phyloP scores from a whole-genome alignment of 1,284 basidiomycete genomes.

The Ceratobasidium theobromae region DNA sequence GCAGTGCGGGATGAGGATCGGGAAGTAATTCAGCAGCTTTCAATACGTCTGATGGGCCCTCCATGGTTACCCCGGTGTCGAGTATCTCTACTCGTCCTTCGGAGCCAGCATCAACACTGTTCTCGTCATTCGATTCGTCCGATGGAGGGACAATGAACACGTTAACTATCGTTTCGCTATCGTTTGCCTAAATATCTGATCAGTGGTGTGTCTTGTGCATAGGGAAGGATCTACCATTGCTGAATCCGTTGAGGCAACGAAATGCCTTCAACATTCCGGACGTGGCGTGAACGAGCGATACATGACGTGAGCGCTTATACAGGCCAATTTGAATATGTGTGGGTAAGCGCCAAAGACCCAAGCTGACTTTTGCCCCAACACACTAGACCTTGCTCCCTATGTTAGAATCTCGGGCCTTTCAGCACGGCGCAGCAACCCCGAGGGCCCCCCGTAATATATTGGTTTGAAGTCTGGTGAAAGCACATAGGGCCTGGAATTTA shows the following conservation, averaged over 20 bases:
- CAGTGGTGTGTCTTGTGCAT: neutral
- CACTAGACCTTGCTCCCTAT: too few relatives aligned
- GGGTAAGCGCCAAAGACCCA: neutral
- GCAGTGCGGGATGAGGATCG: conserved; percentile 14
- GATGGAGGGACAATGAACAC: conserved; percentile 23
- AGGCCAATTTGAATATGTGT: conserved; percentile 2
- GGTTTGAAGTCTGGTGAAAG: too few relatives aligned
- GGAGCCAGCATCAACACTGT: conserved; percentile 16
- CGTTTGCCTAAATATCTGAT: conserved; percentile 3
- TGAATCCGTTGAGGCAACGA: conserved; percentile 1
- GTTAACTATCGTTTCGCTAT: conserved; percentile 22
- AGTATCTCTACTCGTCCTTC: conserved; percentile 1
- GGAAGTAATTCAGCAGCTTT: neutral
- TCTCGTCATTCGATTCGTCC: conserved; percentile 20
- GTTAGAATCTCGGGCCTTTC: too few relatives aligned
- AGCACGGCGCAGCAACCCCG: too few relatives aligned
- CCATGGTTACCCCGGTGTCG: neutral
- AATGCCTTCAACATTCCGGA: conserved; percentile 29
- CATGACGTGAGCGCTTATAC: conserved; percentile 4
- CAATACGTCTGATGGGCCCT: neutral
- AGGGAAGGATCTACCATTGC: neutral
- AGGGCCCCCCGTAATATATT: too few relatives aligned
- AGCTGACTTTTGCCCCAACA: neutral
- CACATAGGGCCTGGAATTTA: too few relatives aligned
- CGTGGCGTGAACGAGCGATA: conserved; percentile 5